Conservation (phyloP, 2,329 filamentous ascomycete genomes). For the Venturia oleaginea region DNA sequence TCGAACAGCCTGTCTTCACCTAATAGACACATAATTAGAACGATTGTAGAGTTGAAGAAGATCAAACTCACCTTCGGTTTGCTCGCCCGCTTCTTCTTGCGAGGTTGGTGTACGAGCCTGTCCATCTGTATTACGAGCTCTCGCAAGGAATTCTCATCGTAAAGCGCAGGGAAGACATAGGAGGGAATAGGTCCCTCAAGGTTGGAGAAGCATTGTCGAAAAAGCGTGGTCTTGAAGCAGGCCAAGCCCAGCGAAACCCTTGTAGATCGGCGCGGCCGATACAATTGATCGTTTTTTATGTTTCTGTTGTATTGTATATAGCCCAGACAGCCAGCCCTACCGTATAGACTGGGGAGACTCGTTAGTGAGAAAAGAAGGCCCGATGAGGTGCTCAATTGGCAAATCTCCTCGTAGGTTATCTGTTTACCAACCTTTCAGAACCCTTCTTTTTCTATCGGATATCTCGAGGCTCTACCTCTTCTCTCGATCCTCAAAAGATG, state of each 20-base stretch:
- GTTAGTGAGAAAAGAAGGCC: no score
- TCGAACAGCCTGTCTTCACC: constrained; percentile 13
- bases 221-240: neutral
- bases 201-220: neutral
- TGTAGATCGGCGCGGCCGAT: neutral
- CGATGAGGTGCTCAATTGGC: no score
- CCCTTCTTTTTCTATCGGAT: no score
- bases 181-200: neutral
- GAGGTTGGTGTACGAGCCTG: neutral
- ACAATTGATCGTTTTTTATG: neutral
- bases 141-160: neutral
- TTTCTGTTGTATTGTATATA: no score
- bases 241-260: neutral
- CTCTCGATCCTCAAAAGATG: no score
- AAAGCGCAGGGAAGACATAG: neutral
- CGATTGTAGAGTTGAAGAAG: neutral
- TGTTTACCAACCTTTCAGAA: no score
- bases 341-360: no score
- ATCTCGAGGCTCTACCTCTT: no score
- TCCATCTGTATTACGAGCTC: neutral
- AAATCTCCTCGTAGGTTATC: no score
- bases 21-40: neutral
- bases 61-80: constrained; percentile 6
- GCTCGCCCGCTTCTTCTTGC: constrained; percentile 7
- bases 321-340: no score